Base-by-base conservation (phyloP, 768 basidiomycete species). In the Chalciporus chontae region DNA sequence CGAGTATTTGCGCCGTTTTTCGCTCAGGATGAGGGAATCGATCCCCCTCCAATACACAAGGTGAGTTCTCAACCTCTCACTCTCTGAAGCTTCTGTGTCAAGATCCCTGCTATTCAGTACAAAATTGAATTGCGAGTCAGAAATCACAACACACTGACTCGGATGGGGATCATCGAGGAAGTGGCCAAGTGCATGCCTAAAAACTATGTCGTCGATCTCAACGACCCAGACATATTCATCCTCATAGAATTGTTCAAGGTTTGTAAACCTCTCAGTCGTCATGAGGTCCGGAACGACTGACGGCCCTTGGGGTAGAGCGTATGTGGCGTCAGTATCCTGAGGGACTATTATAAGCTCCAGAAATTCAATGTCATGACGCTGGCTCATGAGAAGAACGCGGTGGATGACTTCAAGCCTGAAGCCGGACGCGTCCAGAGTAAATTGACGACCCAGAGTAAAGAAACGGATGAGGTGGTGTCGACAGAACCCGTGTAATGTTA, bases 191-290 rank as follows among this genome's bases (percentile, higher is more conserved):
- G 83, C 59, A 79, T 91, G 11, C 89, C 89, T 0, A 72, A 73
- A 46, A 77, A 76, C 11, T 86, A 86, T 58, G 75, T 67, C 2
- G 90, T 92, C 13, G 77, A 87, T 48, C 70, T 92, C 18, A 75
- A 79, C 26, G 68, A 83, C 54, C 85, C 90, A 0, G 77, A 86
- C 38, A 68, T 88, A 3, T 89, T 88, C 52, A 77, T 92, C 40
- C 75, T 92, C 7, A 81, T 90, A 6, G 88, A 92, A 59, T 75
- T 92, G 5, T 91, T 90, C 75, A 92, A 91, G 78, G 90, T 85
- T 46, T 38, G 71, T 64, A 15, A 13, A 47, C n/a, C n/a, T 14
- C 43, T 19, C 26, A 26, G 7, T 8, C 29, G 3, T 26, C 46
- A 8, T 45, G 8, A 34, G 11, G 32, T 3, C 38, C 5, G 17